Evolutionary conservation across 2,329 filamentous ascomycete species (phyloP).

Genomic region (Aspergillus sp.): DNA sequence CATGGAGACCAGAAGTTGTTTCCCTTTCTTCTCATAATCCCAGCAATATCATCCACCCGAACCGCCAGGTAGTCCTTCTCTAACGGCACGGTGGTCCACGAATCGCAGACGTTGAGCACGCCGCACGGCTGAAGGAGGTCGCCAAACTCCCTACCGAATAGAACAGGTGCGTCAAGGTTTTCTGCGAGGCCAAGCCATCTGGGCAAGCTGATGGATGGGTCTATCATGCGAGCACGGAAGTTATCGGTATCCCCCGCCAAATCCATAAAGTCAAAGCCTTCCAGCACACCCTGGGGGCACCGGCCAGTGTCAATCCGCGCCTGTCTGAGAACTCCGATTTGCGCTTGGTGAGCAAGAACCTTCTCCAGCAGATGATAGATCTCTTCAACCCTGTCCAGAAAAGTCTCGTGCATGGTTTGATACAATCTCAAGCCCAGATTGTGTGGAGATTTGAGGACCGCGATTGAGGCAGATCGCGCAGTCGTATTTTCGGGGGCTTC

Average conservation of each 20-base stretch:
- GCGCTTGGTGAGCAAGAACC: not conserved
- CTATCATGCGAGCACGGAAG: not conserved
- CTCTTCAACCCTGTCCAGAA: not conserved
- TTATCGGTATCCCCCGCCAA: not conserved
- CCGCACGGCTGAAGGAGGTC: not conserved
- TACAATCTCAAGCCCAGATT: not conserved
- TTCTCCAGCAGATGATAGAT: not conserved
- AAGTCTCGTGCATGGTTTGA: not conserved
- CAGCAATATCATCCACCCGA: not conserved
- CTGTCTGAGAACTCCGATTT: not conserved
- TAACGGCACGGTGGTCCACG: not conserved
- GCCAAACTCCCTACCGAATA: not conserved
- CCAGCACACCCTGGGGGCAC: not conserved
- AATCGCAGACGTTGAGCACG: not conserved
- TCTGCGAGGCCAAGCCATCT: not conserved
- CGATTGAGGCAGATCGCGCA: not conserved
- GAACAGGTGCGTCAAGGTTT: not conserved
- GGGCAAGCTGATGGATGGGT: not conserved
- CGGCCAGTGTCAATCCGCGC: no score
- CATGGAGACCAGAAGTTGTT: not conserved
- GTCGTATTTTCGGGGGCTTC: not conserved
- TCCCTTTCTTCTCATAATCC: not conserved
- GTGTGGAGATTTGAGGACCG: not conserved
- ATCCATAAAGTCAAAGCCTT: not conserved
- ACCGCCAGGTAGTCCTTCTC: not conserved